Percentiles rank a stretch among this genome's conserved stretches.
Conservation (phyloP, 306 rosid species). For the Cicer cuneatum region DNA sequence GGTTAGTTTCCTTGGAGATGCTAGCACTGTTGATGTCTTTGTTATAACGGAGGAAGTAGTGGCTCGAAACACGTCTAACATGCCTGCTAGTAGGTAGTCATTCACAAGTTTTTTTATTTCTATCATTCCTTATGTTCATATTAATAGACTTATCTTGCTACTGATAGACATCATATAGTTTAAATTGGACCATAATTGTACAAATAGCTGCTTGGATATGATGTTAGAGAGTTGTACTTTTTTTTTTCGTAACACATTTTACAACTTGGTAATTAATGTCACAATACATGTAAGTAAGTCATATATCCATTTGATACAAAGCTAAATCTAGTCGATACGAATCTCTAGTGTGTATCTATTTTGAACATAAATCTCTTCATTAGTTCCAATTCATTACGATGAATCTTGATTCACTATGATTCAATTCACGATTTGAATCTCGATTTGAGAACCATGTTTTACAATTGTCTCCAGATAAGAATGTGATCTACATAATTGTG, state of each 20-base stretch:
- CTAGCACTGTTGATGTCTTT: conserved; percentile 73
- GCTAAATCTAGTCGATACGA: not conserved
- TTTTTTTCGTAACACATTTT: not conserved
- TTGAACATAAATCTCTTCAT: not conserved
- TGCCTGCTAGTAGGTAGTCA: conserved; percentile 91
- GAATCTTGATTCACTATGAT: not conserved
- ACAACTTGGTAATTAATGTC: not conserved
- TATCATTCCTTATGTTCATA: conserved; percentile 16
- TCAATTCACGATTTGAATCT: not conserved
- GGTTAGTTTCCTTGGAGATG: conserved; percentile 80
- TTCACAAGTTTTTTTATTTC: conserved; percentile 38
- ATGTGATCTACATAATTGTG: conserved; percentile 20
- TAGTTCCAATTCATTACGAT: not conserved
- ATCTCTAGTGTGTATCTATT: not conserved
- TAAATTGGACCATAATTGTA: conserved; percentile 26
- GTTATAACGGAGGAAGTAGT: conserved; percentile 72
- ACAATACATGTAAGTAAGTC: not conserved
- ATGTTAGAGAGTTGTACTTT: conserved; percentile 32
- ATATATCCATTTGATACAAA: not conserved
- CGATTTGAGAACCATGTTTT: not conserved
- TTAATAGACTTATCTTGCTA: conserved; percentile 12
- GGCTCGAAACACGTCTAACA: conserved; percentile 68
- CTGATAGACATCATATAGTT: conserved; percentile 18
- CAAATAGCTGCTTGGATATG: conserved; percentile 37
- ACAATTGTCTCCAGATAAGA: conserved; percentile 23